Evolutionary conservation across 306 rosid genomes (phyloP), one percentile per base, ranked within the genome.

Genomic region (Lathyrus sativus): DNA sequence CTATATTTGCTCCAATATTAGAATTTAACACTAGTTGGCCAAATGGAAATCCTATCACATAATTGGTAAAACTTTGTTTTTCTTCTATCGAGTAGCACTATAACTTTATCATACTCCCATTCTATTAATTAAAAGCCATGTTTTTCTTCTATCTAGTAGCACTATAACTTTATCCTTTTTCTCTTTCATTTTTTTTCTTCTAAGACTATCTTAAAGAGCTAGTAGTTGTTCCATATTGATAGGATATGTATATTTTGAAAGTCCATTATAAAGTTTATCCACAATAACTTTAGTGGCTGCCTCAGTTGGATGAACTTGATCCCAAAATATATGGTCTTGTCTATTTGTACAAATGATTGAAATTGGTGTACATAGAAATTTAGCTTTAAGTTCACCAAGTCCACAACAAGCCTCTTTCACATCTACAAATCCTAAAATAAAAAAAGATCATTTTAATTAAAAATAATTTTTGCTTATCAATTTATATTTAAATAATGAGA

Each of bases 361-460:
- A 58, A 79, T 8, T 33, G 89, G 87, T 10, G 82, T 28, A 43
- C 98, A 88, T 13, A 82, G 81, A 72, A 44, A 6, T 10, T 55
- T 3, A 6, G 89, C 89, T 17, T 76, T 80, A 42, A 87, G 71
- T 13, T 83, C 45, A 41, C 96, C 95, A 15, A 80, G 59, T 19
- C 96, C 96, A 72, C 96, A 92, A 45, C 98, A 89, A 35, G 96
- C 91, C n/a, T 63, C 76, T 77, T 68, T 77, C 31, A 81, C 78
- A 71, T 89, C 89, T 9, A 11, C 49, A 75, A 89, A 87, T 78
- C 96, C 95, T 89, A 85, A 33, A 74, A n/a, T n/a, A n/a, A n/a
- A n/a, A n/a, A n/a, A n/a, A n/a, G n/a, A n/a, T n/a, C 39, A 35
- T 35, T 35, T 35, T 35, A 35, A 1, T 7, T 35, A 35, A 7